Conservation (phyloP, 139 green algal genomes). For the Chlorella sp. region DNA sequence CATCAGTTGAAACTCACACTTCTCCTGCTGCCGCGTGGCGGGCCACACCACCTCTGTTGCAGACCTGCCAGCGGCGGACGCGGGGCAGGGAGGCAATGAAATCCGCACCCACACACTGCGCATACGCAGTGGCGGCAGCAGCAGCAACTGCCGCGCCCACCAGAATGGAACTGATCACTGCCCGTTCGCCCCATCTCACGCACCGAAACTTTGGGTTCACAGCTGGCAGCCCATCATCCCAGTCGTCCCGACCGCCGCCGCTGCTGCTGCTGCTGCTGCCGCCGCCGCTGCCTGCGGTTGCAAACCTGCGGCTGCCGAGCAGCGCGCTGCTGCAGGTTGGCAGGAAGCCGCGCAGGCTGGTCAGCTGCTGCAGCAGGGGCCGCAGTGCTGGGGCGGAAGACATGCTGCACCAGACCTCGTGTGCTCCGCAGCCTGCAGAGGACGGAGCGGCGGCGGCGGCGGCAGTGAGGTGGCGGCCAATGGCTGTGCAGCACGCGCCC, state of each 20-base stretch:
- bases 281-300: neutral
- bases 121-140: neutral
- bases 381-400: neutral
- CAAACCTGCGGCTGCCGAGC: neutral
- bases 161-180: too few relatives aligned
- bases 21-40: conserved; percentile 20
- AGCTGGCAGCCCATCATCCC: neutral
- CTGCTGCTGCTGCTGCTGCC: neutral
- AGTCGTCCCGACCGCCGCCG: neutral
- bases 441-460: too few relatives aligned
- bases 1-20: conserved; percentile 6
- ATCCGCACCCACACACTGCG: neutral
- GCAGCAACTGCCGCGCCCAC: neutral
- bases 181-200: neutral
- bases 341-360: neutral
- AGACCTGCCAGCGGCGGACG: neutral
- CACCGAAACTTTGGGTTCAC: neutral
- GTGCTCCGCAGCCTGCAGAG: too few relatives aligned
- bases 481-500: too few relatives aligned
- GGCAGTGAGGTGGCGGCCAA: too few relatives aligned
- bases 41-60: conserved; percentile 43
- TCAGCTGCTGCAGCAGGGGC: neutral
- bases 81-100: neutral
- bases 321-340: neutral
- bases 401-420: too few relatives aligned